These are phyloP conservation scores for Cytospora schulzeri DNA, from an alignment of 2,329 filamentous ascomycete genomes.

Conservation along the genomic window DNA sequence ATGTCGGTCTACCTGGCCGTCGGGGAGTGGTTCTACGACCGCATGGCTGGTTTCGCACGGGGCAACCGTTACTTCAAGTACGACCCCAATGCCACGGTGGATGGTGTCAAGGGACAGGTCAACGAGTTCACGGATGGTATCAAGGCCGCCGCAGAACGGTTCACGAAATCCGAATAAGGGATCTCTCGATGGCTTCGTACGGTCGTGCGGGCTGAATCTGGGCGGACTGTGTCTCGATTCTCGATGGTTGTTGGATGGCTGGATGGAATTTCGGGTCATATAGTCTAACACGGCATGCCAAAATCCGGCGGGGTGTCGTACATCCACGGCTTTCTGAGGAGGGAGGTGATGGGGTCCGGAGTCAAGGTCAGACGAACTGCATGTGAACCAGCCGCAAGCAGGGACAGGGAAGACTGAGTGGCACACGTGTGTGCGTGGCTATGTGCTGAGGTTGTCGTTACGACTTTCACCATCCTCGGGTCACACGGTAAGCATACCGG, in stretches of 20 bases:
- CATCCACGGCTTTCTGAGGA: too few species aligned
- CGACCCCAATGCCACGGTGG: constrained; percentile 26
- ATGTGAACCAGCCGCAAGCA: neutral
- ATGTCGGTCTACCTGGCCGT: constrained; percentile 22
- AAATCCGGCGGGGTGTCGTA: too few species aligned
- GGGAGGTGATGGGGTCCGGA: neutral
- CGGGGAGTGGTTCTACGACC: constrained; percentile 26
- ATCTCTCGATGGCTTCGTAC: neutral
- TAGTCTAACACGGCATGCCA: too few species aligned
- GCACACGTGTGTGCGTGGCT: neutral
- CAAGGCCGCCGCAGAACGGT: constrained; percentile 22
- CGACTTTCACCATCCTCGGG: neutral
- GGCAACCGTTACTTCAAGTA: constrained; percentile 26
- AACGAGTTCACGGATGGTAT: constrained; percentile 26
- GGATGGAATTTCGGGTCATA: too few species aligned
- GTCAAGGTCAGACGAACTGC: neutral
- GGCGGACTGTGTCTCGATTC: neutral
- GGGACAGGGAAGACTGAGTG: neutral
- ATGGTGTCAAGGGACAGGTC: constrained; percentile 26
- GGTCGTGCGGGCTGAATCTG: neutral
- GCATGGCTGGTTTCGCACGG: constrained; percentile 21
- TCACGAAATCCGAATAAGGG: constrained; percentile 6
- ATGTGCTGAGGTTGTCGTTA: neutral
- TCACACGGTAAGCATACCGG: neutral
- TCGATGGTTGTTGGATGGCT: too few species aligned